Conservation (phyloP, 129 eudicot genomes). For the Artemisia annua region DNA sequence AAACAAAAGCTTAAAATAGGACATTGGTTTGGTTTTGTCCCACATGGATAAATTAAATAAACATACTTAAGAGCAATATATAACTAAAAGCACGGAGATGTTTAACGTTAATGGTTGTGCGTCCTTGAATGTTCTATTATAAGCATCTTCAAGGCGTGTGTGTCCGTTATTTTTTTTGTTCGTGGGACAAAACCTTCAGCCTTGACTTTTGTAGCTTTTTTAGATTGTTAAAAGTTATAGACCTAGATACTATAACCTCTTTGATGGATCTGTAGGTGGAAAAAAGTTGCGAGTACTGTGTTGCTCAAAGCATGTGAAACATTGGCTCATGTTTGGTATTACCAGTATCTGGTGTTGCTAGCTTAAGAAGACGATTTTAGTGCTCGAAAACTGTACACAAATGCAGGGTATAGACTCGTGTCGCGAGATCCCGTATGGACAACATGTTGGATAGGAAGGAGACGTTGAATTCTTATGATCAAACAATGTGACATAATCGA, state of each 20-base stretch:
- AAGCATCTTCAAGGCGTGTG: too few relatives aligned
- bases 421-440: conserved; percentile 73
- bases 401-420: conserved; percentile 69
- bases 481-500: conserved; percentile 38
- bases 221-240: too few relatives aligned
- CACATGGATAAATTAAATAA: too few relatives aligned
- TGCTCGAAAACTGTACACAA: conserved; percentile 60
- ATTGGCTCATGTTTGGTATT: conserved; percentile 58
- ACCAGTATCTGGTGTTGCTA: conserved; percentile 63
- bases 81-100: too few relatives aligned
- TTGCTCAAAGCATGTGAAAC: conserved; percentile 86
- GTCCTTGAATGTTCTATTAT: too few relatives aligned
- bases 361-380: conserved; percentile 89
- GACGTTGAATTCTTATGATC: conserved; percentile 75
- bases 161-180: too few relatives aligned
- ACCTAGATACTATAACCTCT: neutral
- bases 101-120: too few relatives aligned
- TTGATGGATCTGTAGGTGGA: conserved; percentile 50
- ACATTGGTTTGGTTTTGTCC: too few relatives aligned
- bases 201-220: too few relatives aligned
- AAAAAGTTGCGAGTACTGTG: conserved; percentile 69
- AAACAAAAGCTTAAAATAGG: too few relatives aligned
- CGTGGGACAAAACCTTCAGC: too few relatives aligned
- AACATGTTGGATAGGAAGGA: conserved; percentile 68
- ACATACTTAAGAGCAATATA: too few relatives aligned